Percentiles rank a stretch among this genome's conserved stretches.
Evolutionary conservation across 345 rosid genomes (phyloP).

Genomic region (Sisymbrium altissimum): DNA sequence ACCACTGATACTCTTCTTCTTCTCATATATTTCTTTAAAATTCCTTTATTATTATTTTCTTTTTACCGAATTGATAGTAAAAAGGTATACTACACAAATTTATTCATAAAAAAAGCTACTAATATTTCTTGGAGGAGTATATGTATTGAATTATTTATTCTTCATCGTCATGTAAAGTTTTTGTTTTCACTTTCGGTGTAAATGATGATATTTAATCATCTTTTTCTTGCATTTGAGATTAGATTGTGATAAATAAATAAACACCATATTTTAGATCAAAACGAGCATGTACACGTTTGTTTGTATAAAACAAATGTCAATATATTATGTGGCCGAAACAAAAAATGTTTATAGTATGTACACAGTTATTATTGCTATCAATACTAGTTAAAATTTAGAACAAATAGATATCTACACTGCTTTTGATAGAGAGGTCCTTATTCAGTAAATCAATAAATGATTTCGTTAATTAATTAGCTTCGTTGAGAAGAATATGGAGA

Average conservation of each 20-base stretch:
- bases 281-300: background rate
- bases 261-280: background rate
- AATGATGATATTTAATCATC: background rate
- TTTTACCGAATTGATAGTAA: background rate
- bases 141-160: constrained; percentile 5
- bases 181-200: constrained; percentile 8
- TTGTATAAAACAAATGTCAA: background rate
- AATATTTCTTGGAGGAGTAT: background rate
- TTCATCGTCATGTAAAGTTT: constrained; percentile 7
- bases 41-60: background rate
- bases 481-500: constrained; percentile 4
- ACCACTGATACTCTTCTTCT: constrained; percentile 63
- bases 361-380: background rate
- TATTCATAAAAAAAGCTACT: background rate
- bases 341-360: background rate
- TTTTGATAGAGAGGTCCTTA: background rate
- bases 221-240: background rate
- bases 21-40: constrained; percentile 2
- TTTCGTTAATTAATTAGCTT: background rate
- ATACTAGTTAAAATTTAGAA: background rate
- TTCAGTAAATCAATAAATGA: background rate
- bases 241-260: background rate
- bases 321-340: background rate
- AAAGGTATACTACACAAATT: background rate
- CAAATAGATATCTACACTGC: background rate